Evolutionary conservation across 441 rosid genomes (phyloP).

Genomic region (Brassica balearica): DNA sequence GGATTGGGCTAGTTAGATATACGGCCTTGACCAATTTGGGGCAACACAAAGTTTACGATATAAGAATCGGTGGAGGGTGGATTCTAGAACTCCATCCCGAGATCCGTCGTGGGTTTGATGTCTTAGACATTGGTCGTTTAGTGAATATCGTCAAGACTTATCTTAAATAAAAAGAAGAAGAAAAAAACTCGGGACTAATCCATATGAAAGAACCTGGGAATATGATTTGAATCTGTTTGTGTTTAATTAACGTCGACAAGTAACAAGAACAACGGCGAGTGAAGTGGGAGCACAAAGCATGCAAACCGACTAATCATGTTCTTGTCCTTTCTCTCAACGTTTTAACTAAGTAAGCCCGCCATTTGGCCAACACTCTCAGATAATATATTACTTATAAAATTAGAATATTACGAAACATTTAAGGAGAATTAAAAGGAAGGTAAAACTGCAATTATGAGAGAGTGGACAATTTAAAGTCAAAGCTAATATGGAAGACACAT

Average conservation of each 20-base stretch:
- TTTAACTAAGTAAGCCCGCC: constrained; percentile 34
- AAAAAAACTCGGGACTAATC: not conserved
- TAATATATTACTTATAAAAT: not conserved
- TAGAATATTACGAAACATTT: not conserved
- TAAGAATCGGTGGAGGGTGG: no score
- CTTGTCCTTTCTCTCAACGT: constrained; percentile 38
- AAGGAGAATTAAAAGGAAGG: constrained; percentile 6
- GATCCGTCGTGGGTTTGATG: no score
- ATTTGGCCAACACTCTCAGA: constrained; percentile 39
- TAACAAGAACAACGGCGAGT: constrained; percentile 40
- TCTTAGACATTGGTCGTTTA: no score
- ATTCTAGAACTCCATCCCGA: no score
- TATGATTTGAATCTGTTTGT: not conserved
- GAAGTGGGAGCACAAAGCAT: constrained; percentile 43
- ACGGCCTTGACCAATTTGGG: not conserved
- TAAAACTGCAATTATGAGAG: not conserved
- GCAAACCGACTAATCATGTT: constrained; percentile 48
- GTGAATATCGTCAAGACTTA: no score
- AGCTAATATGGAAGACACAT: constrained; percentile 18
- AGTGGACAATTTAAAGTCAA: constrained; percentile 36
- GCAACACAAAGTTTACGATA: not conserved
- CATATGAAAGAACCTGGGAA: not conserved
- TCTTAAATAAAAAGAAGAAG: no score
- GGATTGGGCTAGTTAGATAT: not conserved
- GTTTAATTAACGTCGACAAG: constrained; percentile 29